Percentiles rank a stretch among this genome's conserved stretches.
Conservation (phyloP, 805 yeast species). For the Soucietia sequanensis region DNA sequence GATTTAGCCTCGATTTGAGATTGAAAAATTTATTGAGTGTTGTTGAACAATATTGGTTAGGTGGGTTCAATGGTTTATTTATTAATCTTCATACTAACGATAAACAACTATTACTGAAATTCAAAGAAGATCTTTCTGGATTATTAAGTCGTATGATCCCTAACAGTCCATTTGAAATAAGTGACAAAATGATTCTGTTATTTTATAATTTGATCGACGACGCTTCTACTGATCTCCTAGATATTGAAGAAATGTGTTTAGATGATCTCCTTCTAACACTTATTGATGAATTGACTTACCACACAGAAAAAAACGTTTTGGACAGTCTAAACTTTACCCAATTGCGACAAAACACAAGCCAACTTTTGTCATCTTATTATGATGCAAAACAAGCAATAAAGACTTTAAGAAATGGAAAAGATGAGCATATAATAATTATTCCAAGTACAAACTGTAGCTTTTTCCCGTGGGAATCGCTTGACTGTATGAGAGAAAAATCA, state of each 20-base stretch:
- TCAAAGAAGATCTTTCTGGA: slow-evolving; percentile 15
- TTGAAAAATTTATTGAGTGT: slow-evolving; percentile 51
- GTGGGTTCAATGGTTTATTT: slow-evolving; percentile 72
- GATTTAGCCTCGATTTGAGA: slow-evolving; percentile 60
- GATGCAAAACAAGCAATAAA: slow-evolving; percentile 6
- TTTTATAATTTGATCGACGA: slow-evolving; percentile 15
- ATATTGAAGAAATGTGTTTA: slow-evolving; percentile 40
- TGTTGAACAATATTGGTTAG: slow-evolving; percentile 70
- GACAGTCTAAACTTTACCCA: slow-evolving; percentile 63
- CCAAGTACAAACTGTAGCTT: slow-evolving; percentile 63
- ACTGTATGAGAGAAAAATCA: slow-evolving; percentile 51
- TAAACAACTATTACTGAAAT: slow-evolving; percentile 11
- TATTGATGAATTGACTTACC: slow-evolving; percentile 57
- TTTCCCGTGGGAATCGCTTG: slow-evolving; percentile 90
- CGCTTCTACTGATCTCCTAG: slow-evolving; percentile 7
- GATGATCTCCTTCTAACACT: slow-evolving; percentile 62
- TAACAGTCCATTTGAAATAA: no score
- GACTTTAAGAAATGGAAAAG: not conserved
- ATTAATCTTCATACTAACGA: slow-evolving; percentile 26
- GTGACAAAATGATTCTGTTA: slow-evolving; percentile 17
- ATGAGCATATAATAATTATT: slow-evolving; percentile 64
- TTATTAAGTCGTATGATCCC: slow-evolving; percentile 9
- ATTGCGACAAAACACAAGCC: slow-evolving; percentile 52
- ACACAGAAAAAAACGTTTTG: slow-evolving; percentile 63
- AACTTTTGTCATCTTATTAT: slow-evolving; percentile 32